These are phyloP conservation scores for Capillidium rhysosporum DNA, from an alignment of 371 early-diverging fungal species.

Conservation along the genomic window DNA sequence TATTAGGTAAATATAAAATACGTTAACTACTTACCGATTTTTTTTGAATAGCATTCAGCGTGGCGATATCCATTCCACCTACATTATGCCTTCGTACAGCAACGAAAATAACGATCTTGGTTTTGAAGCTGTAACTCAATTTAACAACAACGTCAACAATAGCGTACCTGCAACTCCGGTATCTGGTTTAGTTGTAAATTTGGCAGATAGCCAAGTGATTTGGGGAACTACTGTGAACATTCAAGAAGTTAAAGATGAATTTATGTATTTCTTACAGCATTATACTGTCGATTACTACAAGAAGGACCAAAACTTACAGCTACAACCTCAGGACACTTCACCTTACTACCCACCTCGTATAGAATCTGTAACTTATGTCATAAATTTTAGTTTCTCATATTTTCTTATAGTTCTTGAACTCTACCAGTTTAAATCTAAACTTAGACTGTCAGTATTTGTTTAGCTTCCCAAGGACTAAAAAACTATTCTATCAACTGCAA, in stretches of 20 bases:
- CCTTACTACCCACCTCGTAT: constrained; percentile 54
- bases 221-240: constrained; percentile 99
- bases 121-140: background rate
- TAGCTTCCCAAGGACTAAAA: constrained; percentile 33
- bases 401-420: constrained; percentile 18
- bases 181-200: background rate
- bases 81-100: background rate
- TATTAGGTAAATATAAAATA: background rate
- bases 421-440: constrained; percentile 45
- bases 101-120: background rate
- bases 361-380: constrained; percentile 28
- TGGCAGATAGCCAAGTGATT: constrained; percentile 32
- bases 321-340: constrained; percentile 23
- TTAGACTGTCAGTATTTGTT: constrained; percentile 73
- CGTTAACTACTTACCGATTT: background rate
- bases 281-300: constrained; percentile 49
- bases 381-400: too few species aligned
- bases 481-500: constrained; percentile 68
- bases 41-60: constrained; percentile 3
- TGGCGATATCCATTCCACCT: background rate
- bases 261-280: constrained; percentile 72
- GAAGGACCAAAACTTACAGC: constrained; percentile 14
- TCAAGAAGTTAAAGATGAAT: constrained; percentile 68
- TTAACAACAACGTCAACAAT: background rate
- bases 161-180: background rate